Conservation (phyloP, 2,329 filamentous ascomycete species). For the Hypoxylon sp. region DNA sequence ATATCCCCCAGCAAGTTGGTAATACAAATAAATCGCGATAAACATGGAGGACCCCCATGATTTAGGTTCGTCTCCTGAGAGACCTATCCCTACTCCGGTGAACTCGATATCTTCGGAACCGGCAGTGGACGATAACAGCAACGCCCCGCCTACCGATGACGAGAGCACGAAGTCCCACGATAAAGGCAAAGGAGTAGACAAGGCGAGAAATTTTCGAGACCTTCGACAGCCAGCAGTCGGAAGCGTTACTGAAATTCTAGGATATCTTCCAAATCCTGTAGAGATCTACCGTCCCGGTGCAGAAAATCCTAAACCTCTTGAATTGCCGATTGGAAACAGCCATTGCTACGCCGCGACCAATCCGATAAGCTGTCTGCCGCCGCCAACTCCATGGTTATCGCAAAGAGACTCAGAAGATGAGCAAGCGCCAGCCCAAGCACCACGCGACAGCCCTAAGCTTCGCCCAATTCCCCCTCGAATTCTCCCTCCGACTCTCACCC, state of each 20-base stretch:
- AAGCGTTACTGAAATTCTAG: not conserved
- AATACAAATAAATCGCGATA: not conserved
- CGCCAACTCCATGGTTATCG: not conserved
- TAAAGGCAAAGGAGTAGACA: not conserved
- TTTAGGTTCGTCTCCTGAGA: not conserved
- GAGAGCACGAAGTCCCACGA: not conserved
- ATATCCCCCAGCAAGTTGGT: not conserved
- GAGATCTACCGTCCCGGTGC: not conserved
- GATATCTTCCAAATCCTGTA: not conserved
- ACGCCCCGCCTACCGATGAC: not conserved
- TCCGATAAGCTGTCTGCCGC: not conserved
- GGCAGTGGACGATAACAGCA: not conserved
- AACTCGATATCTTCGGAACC: not conserved
- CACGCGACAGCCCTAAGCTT: not conserved
- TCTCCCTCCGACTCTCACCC: too few species aligned
- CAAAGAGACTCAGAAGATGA: not conserved
- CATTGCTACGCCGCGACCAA: not conserved
- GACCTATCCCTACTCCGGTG: not conserved
- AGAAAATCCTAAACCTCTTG: not conserved
- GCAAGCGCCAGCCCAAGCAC: not conserved
- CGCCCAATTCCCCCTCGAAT: too few species aligned
- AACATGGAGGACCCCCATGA: not conserved
- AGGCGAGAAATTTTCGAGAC: not conserved
- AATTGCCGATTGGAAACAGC: not conserved
- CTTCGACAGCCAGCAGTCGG: not conserved